Percentiles rank a stretch among this genome's conserved stretches.
These are phyloP conservation scores for Cornus florida DNA, from an alignment of 148 eudicot genomes.

Conservation along the genomic window DNA sequence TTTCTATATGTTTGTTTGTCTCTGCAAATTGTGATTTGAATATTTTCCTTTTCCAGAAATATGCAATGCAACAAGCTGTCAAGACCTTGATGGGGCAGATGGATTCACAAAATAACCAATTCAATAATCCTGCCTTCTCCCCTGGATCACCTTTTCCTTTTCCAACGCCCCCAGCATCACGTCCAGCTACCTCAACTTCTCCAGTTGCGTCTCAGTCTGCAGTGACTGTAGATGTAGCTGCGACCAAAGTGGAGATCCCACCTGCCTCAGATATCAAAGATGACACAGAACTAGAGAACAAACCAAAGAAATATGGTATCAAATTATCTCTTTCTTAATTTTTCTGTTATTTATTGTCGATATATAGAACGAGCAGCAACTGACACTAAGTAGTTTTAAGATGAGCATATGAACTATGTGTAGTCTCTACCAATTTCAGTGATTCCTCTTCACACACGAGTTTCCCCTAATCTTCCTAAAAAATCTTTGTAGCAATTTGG, in stretches of 20 bases:
- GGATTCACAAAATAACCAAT: constrained; percentile 82
- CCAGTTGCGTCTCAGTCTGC: constrained; percentile 46
- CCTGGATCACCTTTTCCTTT: constrained; percentile 69
- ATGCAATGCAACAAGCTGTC: constrained; percentile 89
- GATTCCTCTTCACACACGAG: not conserved
- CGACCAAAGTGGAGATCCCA: constrained; percentile 45
- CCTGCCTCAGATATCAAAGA: constrained; percentile 39
- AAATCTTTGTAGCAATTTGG: not conserved
- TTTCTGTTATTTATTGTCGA: not conserved
- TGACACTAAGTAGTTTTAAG: not conserved
- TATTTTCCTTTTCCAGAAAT: constrained; percentile 58
- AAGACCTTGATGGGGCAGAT: constrained; percentile 80
- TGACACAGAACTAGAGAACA: constrained; percentile 36
- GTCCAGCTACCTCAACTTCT: constrained; percentile 35
- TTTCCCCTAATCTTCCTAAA: not conserved
- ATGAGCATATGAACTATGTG: not conserved
- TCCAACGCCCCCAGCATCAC: constrained; percentile 50
- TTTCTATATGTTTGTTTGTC: not conserved
- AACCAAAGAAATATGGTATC: constrained; percentile 64
- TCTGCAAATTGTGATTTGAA: not conserved
- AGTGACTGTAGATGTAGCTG: constrained; percentile 57
- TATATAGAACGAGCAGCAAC: not conserved
- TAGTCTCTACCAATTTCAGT: not conserved
- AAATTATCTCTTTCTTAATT: not conserved
- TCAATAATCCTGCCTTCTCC: constrained; percentile 59